Evolutionary conservation across 108 stramenopile genomes (phyloP), one percentile per base, ranked within the genome.

Genomic region (Nitzschia sp.): DNA sequence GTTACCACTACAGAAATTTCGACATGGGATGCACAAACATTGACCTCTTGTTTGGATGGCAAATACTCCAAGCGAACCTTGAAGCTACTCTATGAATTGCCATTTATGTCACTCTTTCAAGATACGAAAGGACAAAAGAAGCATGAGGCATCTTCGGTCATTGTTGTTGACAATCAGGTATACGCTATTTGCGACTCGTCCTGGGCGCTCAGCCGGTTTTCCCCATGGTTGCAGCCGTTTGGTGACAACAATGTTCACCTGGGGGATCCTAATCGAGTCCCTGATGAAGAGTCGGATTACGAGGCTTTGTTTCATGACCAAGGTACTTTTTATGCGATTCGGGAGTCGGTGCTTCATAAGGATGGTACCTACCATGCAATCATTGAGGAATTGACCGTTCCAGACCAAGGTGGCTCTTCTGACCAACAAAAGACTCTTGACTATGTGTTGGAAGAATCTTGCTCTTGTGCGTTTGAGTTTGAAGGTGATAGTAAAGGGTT

Each of bases 401-500:
- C 29, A 34, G 29, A 34, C 29, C 29, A 34, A 34, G 29, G 29
- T 34, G 5, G 5, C 29, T 1, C 29, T 5, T 34, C 29, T 5
- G 5, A 34, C 1, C 3, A 34, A 34, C 29, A 34, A 34, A 5
- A 5, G 29, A 34, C 29, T 34, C 41, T 34, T 15, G 55, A 56
- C 22, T 29, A 56, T 24, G 14, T 17, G 6, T 15, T 86, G 20
- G 55, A 41, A 11, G 51, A 70, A 24, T 41, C 78, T 34, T 86
- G 86, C 62, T 51, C 22, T 15, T 65, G 71, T 22, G 84, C 83
- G 43, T 80, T 82, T 63, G 75, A 65, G 17, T 89, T 89, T 57
- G 84, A 84, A 26, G 88, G 83, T 2, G 21, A 50, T 44, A 77
- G 72, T 61, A 91, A 91, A 57, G 90, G 90, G 26, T 88, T 91